Conservation (phyloP, 2,329 filamentous ascomycete species). For the Penicillium thymicola region DNA sequence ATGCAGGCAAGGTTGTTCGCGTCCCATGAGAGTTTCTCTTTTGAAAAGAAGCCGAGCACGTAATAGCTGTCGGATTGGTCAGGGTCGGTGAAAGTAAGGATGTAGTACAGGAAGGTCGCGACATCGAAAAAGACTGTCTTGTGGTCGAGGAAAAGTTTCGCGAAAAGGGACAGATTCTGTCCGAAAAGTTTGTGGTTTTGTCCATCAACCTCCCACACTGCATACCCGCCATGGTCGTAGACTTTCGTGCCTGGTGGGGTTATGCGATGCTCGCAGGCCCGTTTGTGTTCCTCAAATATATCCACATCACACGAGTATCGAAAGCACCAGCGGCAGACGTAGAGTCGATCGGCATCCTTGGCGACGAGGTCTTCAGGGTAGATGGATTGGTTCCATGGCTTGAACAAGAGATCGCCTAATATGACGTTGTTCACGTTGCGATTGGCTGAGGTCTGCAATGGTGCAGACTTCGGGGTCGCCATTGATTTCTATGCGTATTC, state of each 20-base stretch:
- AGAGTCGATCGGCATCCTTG: constrained; percentile 59
- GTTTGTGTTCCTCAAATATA: constrained; percentile 38
- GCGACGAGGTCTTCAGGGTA: constrained; percentile 68
- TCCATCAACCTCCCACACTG: constrained; percentile 90
- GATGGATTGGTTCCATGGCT: constrained; percentile 89
- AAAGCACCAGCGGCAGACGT: constrained; percentile 91
- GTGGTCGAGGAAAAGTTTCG: constrained; percentile 95
- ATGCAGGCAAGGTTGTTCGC: constrained; percentile 98
- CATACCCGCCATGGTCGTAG: constrained; percentile 76
- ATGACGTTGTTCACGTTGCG: constrained; percentile 86
- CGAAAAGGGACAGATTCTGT: constrained; percentile 92
- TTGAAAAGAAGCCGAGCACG: constrained; percentile 95
- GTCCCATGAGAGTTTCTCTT: constrained; percentile 98
- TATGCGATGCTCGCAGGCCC: constrained; percentile 54
- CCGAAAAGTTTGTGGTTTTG: constrained; percentile 85
- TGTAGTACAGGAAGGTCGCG: constrained; percentile 88
- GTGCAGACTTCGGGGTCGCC: constrained; percentile 26
- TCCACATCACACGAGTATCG: constrained; percentile 65
- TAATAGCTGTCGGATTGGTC: constrained; percentile 45
- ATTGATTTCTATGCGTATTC: constrained; percentile 20
- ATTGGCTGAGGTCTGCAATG: constrained; percentile 45
- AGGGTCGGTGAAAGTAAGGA: constrained; percentile 71
- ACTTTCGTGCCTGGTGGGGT: constrained; percentile 67
- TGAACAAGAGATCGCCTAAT: constrained; percentile 77
- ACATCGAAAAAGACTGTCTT: constrained; percentile 99